phyloP scores from a whole-genome alignment of 257 asterid genomes.

The Lycium ferocissimum region DNA sequence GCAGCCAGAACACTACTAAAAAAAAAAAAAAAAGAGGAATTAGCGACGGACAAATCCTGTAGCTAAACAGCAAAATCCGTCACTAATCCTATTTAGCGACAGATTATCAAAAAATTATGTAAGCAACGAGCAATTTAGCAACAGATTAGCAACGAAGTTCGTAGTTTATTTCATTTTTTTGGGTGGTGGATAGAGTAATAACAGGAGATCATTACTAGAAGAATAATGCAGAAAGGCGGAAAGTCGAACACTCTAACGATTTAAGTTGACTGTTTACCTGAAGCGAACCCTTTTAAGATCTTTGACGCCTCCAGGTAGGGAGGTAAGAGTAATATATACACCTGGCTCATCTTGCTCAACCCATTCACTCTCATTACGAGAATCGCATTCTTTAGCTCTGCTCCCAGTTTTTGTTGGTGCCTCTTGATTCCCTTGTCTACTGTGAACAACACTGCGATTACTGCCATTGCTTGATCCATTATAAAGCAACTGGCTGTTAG shows the following conservation, averaged over 20 bases:
- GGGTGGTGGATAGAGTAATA: too few species aligned
- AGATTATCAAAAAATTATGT: too few species aligned
- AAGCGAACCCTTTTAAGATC: slow-evolving; percentile 97
- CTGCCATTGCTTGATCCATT: slow-evolving; percentile 64
- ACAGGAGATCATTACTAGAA: background rate
- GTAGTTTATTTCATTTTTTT: too few species aligned
- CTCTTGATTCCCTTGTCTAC: slow-evolving; percentile 57
- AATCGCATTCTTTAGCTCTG: slow-evolving; percentile 71
- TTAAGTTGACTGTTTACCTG: slow-evolving; percentile 58
- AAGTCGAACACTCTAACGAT: background rate
- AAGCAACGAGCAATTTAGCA: too few species aligned
- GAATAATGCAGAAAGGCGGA: background rate
- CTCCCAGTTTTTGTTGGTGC: slow-evolving; percentile 60
- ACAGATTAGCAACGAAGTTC: too few species aligned
- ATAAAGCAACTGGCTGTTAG: slow-evolving; percentile 54
- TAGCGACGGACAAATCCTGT: too few species aligned
- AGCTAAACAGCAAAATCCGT: too few species aligned
- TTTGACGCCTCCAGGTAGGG: slow-evolving; percentile 90
- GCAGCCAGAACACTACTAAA: background rate
- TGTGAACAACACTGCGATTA: slow-evolving; percentile 60
- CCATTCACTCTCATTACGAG: slow-evolving; percentile 84
- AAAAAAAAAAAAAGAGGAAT: too few species aligned
- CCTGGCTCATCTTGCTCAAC: slow-evolving; percentile 99
- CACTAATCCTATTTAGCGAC: too few species aligned
- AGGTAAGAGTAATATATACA: slow-evolving; percentile 92